A percentile compares a stretch with the other conserved stretches of the same genome.
Evolutionary conservation across 1,284 basidiomycete genomes (phyloP).

Genomic region (Wallemia ichthyophaga): DNA sequence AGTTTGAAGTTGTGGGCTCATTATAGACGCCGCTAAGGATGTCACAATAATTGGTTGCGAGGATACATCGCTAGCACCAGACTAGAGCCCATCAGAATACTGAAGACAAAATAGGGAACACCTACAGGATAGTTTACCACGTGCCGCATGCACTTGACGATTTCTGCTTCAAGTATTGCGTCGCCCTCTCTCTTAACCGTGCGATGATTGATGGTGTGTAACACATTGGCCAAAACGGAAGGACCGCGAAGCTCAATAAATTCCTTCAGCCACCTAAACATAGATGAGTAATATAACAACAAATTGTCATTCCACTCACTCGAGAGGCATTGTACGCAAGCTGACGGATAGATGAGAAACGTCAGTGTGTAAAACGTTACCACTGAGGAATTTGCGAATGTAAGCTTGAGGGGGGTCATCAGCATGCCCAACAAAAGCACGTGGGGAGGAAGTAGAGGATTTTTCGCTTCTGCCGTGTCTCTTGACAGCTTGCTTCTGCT

Average conservation of each 20-base stretch:
- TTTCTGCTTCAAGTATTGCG: conserved; percentile 48
- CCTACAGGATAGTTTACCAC: conserved; percentile 48
- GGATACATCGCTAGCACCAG: conserved; percentile 45
- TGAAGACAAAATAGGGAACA: too few species aligned
- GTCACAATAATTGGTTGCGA: conserved; percentile 46
- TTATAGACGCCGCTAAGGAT: conserved; percentile 55
- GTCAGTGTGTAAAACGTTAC: background rate
- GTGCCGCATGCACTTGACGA: conserved; percentile 58
- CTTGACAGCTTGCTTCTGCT: background rate
- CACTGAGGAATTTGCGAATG: background rate
- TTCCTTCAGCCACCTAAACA: conserved; percentile 40
- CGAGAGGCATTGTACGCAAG: background rate
- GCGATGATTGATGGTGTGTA: conserved; percentile 31
- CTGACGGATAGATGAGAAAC: background rate
- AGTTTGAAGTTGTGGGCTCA: conserved; percentile 49
- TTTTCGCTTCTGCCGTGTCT: background rate
- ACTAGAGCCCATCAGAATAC: too few species aligned
- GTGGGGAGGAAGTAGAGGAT: background rate
- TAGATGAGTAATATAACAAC: background rate
- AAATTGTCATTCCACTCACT: background rate
- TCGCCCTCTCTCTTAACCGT: conserved; percentile 30
- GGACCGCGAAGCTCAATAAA: conserved; percentile 53
- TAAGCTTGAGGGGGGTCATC: background rate
- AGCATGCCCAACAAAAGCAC: background rate
- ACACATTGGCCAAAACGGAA: conserved; percentile 50